Conservation (phyloP, 495 filamentous ascomycete genomes). For the Talaromyces borbonicus region DNA sequence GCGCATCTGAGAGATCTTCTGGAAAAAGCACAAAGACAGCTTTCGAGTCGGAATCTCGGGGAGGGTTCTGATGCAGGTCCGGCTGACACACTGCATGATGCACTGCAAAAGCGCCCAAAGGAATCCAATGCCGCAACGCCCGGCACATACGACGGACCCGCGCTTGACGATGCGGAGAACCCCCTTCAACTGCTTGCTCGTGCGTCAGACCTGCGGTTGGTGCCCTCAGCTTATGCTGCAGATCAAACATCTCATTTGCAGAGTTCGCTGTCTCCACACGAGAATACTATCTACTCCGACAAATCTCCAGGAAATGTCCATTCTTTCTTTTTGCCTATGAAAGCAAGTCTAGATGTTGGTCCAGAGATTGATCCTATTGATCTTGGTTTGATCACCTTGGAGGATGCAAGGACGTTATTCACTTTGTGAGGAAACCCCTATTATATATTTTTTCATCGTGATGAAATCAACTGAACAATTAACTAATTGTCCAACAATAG, state of each 20-base stretch:
- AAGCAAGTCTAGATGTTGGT: slow-evolving; percentile 50
- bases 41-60: slow-evolving; percentile 2
- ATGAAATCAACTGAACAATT: too few species aligned
- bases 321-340: slow-evolving; percentile 51
- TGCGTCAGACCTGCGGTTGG: slow-evolving; percentile 57
- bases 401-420: slow-evolving; percentile 55
- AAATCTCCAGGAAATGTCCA: not conserved
- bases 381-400: slow-evolving; percentile 49
- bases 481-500: slow-evolving; percentile 21
- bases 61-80: too few species aligned
- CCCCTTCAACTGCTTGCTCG: slow-evolving; percentile 60
- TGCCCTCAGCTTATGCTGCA: slow-evolving; percentile 22
- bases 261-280: slow-evolving; percentile 9
- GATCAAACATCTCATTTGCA: slow-evolving; percentile 7
- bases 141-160: slow-evolving; percentile 38
- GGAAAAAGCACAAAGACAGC: slow-evolving; percentile 32
- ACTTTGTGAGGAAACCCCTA: slow-evolving; percentile 43
- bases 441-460: not conserved
- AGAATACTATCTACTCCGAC: slow-evolving; percentile 13
- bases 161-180: slow-evolving; percentile 64
- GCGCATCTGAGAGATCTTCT: slow-evolving; percentile 47
- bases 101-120: too few species aligned
- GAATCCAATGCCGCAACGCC: not conserved
- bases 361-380: slow-evolving; percentile 57
- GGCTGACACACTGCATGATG: too few species aligned